Base-by-base conservation (phyloP, 2,329 filamentous ascomycete genomes). In the Rutstroemia sp. region DNA sequence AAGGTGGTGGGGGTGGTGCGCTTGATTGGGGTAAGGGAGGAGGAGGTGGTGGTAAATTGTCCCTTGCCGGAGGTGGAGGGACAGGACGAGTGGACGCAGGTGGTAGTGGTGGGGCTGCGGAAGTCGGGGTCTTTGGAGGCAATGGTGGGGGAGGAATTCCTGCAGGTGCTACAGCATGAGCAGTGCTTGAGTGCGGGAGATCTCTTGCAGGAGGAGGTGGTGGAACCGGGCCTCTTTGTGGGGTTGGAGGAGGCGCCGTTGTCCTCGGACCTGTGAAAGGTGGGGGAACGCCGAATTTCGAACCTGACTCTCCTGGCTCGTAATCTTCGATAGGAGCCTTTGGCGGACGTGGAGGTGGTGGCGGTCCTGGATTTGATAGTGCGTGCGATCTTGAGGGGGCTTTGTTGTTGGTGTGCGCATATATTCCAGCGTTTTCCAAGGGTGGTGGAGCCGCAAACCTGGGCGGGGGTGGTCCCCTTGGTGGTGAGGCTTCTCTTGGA, bases 361-460 rank as follows among this genome's bases (percentile, higher is more conserved):
- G 81, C 27, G 86, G 86, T 1, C 80, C 85, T 30, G 83, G 76
- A 49, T 76, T 76, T 64, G 79, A 79, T 62, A 77, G 70, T 58
- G 74, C 70, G 66, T 77, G 71, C 67, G 75, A 64, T 71, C 79
- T 73, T 49, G 61, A 66, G 12, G 75, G 69, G 19, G 75, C 63
- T 57, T 72, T 76, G 23, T 71, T 71, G 56, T 76, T 74, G 30
- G 75, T 71, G 60, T 85, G 78, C 3, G 87, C 90, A 68, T 83
- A 94, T 72, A 90, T 95, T 39, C 94, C 94, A 57, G 94, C 94
- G 71, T 96, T 92, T 55, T 90, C 83, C 58, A 97, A 74, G 2
- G 92, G 89, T 37, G 94, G 94, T 47, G 94, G 94, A 8, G 90
- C 92, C 62, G 85, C 81, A 74, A 95, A 97, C 65, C 79, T 80